These are phyloP conservation scores for Aspergillus puulaauensis DNA, from an alignment of 2,329 filamentous ascomycete genomes.

Conservation along the genomic window DNA sequence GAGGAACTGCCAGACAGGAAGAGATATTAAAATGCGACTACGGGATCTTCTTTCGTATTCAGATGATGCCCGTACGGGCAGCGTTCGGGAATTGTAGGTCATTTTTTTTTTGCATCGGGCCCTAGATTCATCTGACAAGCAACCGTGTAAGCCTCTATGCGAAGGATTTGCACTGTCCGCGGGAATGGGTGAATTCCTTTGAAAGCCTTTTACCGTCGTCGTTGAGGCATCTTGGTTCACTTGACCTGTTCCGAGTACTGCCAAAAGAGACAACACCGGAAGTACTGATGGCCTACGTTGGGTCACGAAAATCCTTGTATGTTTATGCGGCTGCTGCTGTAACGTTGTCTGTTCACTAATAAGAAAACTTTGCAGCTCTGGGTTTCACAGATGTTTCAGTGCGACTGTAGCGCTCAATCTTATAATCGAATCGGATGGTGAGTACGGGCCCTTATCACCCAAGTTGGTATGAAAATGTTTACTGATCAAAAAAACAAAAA, in stretches of 20 bases:
- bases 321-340: neutral
- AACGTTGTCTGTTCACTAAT: neutral
- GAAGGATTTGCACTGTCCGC: slow-evolving; percentile 34
- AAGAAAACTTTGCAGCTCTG: slow-evolving; percentile 24
- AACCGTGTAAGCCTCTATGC: slow-evolving; percentile 34
- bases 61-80: slow-evolving; percentile 2
- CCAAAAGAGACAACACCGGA: slow-evolving; percentile 35
- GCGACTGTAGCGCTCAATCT: slow-evolving; percentile 37
- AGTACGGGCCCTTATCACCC: neutral
- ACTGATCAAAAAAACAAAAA: neutral
- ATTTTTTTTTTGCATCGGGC: slow-evolving; percentile 22
- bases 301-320: slow-evolving; percentile 32
- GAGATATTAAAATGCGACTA: slow-evolving; percentile 34
- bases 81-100: slow-evolving; percentile 23
- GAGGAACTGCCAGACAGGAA: slow-evolving; percentile 34
- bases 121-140: neutral
- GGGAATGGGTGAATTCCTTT: slow-evolving; percentile 31
- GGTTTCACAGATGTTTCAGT: slow-evolving; percentile 39
- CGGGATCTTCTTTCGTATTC: slow-evolving; percentile 27
- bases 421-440: slow-evolving; percentile 32
- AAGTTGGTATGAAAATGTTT: neutral
- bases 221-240: slow-evolving; percentile 32
- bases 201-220: slow-evolving; percentile 30
- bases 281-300: slow-evolving; percentile 40
- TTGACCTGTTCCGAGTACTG: slow-evolving; percentile 36